Conservation (phyloP, 768 basidiomycete genomes). For the Podaxis sp. region DNA sequence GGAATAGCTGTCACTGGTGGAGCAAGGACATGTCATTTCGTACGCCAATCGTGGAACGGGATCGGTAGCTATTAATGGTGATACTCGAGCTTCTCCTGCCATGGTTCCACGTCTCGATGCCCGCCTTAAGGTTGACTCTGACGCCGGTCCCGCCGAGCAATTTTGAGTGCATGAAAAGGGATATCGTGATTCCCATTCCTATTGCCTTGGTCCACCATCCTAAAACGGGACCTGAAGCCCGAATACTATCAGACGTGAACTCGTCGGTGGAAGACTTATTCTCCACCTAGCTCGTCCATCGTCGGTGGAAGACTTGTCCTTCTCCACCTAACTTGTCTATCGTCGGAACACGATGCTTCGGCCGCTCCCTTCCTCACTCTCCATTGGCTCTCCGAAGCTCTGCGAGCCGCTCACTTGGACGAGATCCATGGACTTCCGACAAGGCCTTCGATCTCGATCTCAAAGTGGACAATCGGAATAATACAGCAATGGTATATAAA, state of each 20-base stretch:
- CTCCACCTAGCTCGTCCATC: neutral
- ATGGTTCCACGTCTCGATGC: too few species aligned
- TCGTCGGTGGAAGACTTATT: constrained; percentile 1
- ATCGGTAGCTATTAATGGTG: too few species aligned
- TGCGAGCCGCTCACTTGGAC: neutral
- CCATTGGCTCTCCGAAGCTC: neutral
- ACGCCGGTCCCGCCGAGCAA: neutral
- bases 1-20: too few species aligned
- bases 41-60: too few species aligned
- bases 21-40: too few species aligned
- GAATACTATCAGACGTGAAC: constrained; percentile 10
- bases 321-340: neutral
- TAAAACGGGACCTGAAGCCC: neutral
- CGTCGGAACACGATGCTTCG: constrained; percentile 2
- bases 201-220: constrained; percentile 10
- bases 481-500: constrained; percentile 10
- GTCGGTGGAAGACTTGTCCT: neutral
- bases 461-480: neutral
- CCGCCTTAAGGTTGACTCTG: neutral
- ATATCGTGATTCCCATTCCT: neutral
- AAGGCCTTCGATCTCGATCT: neutral
- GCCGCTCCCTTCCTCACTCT: neutral
- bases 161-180: neutral
- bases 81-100: too few species aligned
- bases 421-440: constrained; percentile 6